Evolutionary conservation across 768 basidiomycete species (phyloP).

Genomic region (Phaffia tasmanica): DNA sequence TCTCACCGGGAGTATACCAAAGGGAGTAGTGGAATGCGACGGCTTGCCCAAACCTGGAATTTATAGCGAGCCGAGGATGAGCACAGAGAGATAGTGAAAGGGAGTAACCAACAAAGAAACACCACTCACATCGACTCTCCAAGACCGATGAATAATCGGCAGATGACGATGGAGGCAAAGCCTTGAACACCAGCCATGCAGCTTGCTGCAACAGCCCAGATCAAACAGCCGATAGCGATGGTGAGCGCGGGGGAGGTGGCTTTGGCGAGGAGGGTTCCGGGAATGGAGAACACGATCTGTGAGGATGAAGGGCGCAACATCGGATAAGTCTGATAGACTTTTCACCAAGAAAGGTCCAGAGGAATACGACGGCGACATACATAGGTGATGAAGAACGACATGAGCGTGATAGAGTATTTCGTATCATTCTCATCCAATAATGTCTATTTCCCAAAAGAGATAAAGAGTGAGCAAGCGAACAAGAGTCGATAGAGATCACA

Average conservation of each 20-base stretch:
- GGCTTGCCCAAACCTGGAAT: constrained; percentile 25
- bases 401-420: constrained; percentile 37
- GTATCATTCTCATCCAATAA: constrained; percentile 35
- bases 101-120: constrained; percentile 27
- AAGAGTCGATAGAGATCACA: background rate
- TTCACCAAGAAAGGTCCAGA: background rate
- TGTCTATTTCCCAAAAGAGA: constrained; percentile 9
- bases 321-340: background rate
- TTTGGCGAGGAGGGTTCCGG: constrained; percentile 39
- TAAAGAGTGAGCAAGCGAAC: background rate
- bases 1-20: background rate
- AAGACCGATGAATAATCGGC: constrained; percentile 37
- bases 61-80: background rate
- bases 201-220: constrained; percentile 40
- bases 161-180: constrained; percentile 28
- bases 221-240: constrained; percentile 38
- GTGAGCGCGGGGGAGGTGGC: constrained; percentile 36
- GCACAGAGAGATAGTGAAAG: constrained; percentile 28
- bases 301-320: constrained; percentile 18
- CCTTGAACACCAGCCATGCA: constrained; percentile 34
- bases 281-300: constrained; percentile 37
- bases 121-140: constrained; percentile 17
- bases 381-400: constrained; percentile 22
- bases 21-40: constrained; percentile 31
- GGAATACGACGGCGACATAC: background rate